These are phyloP conservation scores for Phytopythium mirpurense DNA, from an alignment of 352 stramenopile genomes.

Conservation along the genomic window DNA sequence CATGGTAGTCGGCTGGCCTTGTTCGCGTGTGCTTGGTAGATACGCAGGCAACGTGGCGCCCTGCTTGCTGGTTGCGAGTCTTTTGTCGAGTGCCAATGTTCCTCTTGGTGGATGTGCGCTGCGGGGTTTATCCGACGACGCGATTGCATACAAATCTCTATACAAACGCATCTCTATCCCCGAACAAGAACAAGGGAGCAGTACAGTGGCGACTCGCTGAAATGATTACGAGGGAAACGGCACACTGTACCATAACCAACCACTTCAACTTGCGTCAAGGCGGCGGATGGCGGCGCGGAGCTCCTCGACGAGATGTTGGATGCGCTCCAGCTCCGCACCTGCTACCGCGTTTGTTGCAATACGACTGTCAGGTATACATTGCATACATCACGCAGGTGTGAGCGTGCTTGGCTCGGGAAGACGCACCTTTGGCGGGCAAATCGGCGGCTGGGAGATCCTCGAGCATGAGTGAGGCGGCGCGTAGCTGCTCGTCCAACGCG, in stretches of 20 bases:
- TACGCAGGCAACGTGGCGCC: no score
- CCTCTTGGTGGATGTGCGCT: no score
- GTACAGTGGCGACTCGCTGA: neutral
- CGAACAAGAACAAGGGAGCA: neutral
- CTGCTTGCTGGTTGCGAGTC: no score
- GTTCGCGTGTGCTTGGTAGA: no score
- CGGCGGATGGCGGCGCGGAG: constrained; percentile 24
- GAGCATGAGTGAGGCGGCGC: constrained; percentile 8
- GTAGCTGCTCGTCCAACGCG: constrained; percentile 7
- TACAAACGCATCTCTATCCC: no score
- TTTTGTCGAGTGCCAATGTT: no score
- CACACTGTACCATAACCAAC: neutral
- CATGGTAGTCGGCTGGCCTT: constrained; percentile 16
- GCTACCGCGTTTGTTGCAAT: no score
- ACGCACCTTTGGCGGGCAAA: constrained; percentile 1
- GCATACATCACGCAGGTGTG: no score
- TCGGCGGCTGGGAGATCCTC: neutral
- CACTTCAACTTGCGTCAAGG: constrained; percentile 9
- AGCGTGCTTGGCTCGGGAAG: no score
- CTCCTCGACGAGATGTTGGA: constrained; percentile 30
- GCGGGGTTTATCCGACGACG: no score
- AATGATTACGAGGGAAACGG: neutral
- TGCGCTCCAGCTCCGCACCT: constrained; percentile 32
- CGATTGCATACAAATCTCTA: no score
- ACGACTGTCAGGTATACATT: no score